Percentiles rank a stretch among this genome's conserved stretches.
Evolutionary conservation across 129 eudicot genomes (phyloP).

Genomic region (carrot (Daucus carota)): DNA sequence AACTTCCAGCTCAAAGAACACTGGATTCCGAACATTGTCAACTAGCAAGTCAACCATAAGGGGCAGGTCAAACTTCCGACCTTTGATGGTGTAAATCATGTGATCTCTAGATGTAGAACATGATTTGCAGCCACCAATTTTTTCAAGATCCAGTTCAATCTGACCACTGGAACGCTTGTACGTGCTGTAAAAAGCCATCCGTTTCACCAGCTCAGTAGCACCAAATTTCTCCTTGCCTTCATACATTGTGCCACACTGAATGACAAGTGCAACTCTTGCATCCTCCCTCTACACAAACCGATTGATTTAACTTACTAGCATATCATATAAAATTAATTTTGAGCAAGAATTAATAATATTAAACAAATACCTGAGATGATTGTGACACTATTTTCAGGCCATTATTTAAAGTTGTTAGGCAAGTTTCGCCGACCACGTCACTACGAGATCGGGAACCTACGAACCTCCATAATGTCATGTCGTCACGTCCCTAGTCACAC

Average conservation of each 20-base stretch:
- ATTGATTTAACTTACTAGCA: too few species aligned
- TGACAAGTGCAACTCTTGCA: too few species aligned
- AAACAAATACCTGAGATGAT: too few species aligned
- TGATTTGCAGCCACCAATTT: constrained; percentile 74
- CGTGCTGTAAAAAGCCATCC: constrained; percentile 92
- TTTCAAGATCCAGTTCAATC: constrained; percentile 84
- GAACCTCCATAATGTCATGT: too few species aligned
- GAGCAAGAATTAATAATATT: too few species aligned
- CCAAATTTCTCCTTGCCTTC: constrained; percentile 65
- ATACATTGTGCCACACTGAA: constrained; percentile 76
- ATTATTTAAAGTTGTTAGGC: too few species aligned
- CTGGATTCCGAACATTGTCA: constrained; percentile 84
- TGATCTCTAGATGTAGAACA: constrained; percentile 86
- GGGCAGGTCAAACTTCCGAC: constrained; percentile 69
- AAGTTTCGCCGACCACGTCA: too few species aligned
- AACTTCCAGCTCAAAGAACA: constrained; percentile 85
- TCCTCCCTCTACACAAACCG: too few species aligned
- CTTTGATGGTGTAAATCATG: constrained; percentile 74
- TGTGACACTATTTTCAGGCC: too few species aligned
- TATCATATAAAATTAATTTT: too few species aligned
- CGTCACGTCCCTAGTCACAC: too few species aligned
- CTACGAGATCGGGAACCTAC: too few species aligned
- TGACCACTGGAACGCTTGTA: constrained; percentile 74
- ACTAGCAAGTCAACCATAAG: constrained; percentile 88
- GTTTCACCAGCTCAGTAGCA: constrained; percentile 77